phyloP scores from a whole-genome alignment of 441 rosid genomes.

The Pelargonium citronellum region DNA sequence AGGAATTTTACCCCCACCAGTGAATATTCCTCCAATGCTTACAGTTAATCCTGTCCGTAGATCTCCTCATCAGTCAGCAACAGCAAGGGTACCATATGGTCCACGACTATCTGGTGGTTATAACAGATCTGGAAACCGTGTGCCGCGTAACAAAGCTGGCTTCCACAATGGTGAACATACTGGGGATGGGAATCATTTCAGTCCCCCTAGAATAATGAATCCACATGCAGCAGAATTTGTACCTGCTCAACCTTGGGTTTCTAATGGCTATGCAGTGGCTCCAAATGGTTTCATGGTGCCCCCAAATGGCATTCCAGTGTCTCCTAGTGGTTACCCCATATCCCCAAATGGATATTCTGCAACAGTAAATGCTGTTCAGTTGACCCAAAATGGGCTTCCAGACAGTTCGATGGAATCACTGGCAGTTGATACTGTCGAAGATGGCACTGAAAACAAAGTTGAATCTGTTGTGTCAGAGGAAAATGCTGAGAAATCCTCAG shows the following conservation, averaged over 20 bases:
- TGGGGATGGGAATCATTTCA: constrained; percentile 47
- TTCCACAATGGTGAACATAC: constrained; percentile 44
- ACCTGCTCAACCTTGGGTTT: constrained; percentile 82
- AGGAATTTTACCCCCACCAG: constrained; percentile 69
- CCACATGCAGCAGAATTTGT: constrained; percentile 76
- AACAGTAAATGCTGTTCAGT: constrained; percentile 29
- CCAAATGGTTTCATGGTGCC: constrained; percentile 54
- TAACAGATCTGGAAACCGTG: constrained; percentile 61
- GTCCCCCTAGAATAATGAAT: constrained; percentile 62
- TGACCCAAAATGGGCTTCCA: constrained; percentile 46
- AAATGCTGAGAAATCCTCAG: constrained; percentile 31
- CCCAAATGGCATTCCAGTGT: constrained; percentile 46
- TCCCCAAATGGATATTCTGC: constrained; percentile 51
- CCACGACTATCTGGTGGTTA: constrained; percentile 78
- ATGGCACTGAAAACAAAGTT: constrained; percentile 34
- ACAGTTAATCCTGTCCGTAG: constrained; percentile 63
- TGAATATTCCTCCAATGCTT: constrained; percentile 65
- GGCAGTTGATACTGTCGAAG: constrained; percentile 26
- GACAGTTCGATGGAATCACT: constrained; percentile 38
- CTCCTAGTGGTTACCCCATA: constrained; percentile 44
- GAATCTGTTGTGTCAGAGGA: constrained; percentile 35
- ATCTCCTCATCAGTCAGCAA: constrained; percentile 74
- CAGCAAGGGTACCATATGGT: constrained; percentile 74
- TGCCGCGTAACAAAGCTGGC: constrained; percentile 48
- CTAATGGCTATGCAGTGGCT: constrained; percentile 67